Conservation (phyloP, 768 basidiomycete species). For the Termitomyces sp. region DNA sequence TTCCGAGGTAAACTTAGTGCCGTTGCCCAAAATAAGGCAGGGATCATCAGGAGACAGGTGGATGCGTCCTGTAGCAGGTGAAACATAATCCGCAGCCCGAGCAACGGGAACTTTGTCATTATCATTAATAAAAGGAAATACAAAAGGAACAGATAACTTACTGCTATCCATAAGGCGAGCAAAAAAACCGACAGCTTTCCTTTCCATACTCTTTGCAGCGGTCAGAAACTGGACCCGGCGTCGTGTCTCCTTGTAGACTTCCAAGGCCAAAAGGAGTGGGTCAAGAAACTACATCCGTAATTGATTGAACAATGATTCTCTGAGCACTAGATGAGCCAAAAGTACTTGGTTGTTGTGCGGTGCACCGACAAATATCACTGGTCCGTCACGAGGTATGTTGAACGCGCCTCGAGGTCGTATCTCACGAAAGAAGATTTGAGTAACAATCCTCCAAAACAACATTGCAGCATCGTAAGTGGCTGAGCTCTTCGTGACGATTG, state of each 20-base stretch:
- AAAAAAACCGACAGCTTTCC: conserved; percentile 75
- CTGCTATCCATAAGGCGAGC: conserved; percentile 84
- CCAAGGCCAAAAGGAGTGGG: conserved; percentile 76
- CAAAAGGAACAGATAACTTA: conserved; percentile 29
- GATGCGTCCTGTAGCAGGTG: conserved; percentile 67
- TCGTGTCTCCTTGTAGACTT: conserved; percentile 80
- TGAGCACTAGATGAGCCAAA: conserved; percentile 6
- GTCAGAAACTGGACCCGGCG: conserved; percentile 83
- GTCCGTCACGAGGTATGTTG: conserved; percentile 87
- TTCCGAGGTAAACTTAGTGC: conserved; percentile 71
- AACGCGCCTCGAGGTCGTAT: conserved; percentile 91
- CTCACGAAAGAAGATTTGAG: conserved; percentile 95
- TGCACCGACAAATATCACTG: conserved; percentile 89
- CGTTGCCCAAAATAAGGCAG: conserved; percentile 75
- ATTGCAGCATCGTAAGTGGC: conserved; percentile 68
- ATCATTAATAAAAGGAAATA: neutral
- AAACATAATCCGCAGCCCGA: conserved; percentile 85
- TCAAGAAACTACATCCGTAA: conserved; percentile 73
- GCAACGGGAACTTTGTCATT: conserved; percentile 75
- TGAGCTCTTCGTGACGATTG: conserved; percentile 15
- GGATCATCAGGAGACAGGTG: conserved; percentile 72
- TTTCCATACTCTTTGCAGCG: conserved; percentile 84
- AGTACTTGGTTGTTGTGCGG: conserved; percentile 88
- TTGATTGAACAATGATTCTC: conserved; percentile 8
- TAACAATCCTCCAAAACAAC: conserved; percentile 80